Evolutionary conservation across 2,329 filamentous ascomycete genomes (phyloP).

Genomic region (Clarireedia paspali): DNA sequence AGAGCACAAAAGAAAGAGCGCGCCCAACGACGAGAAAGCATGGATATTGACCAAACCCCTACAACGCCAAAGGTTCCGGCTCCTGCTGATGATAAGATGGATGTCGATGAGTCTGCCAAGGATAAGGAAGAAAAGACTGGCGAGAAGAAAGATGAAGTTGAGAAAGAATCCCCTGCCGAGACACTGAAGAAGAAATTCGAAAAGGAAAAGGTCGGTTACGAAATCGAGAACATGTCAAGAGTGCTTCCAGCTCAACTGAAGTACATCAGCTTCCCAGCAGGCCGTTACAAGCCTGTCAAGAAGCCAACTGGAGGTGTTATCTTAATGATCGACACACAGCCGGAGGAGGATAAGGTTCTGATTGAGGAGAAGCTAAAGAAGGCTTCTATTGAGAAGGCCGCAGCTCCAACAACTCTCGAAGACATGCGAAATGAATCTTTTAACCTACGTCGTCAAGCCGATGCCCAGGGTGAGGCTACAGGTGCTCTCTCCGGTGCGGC

Average conservation of each 20-base stretch:
- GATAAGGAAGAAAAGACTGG: constrained; percentile 41
- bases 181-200: constrained; percentile 81
- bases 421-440: constrained; percentile 27
- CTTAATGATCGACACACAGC: constrained; percentile 77
- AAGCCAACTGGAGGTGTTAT: constrained; percentile 93
- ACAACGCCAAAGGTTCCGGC: constrained; percentile 57
- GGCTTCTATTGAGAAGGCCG: constrained; percentile 53
- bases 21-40: constrained; percentile 81
- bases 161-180: constrained; percentile 49
- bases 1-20: constrained; percentile 91
- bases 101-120: constrained; percentile 52
- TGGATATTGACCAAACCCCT: constrained; percentile 82
- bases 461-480: constrained; percentile 25
- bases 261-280: constrained; percentile 86
- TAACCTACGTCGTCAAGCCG: constrained; percentile 35
- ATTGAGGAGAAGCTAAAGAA: constrained; percentile 94
- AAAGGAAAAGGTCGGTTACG: constrained; percentile 95
- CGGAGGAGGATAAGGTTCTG: constrained; percentile 68
- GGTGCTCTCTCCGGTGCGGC: constrained; percentile 44
- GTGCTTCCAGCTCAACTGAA: constrained; percentile 90
- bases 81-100: constrained; percentile 75
- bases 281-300: constrained; percentile 88
- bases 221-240: constrained; percentile 93
- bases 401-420: constrained; percentile 31
- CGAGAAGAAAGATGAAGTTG: constrained; percentile 54